These are phyloP conservation scores for Apostasia shenzhenica DNA, from an alignment of 106 monocot genomes.

Conservation along the genomic window DNA sequence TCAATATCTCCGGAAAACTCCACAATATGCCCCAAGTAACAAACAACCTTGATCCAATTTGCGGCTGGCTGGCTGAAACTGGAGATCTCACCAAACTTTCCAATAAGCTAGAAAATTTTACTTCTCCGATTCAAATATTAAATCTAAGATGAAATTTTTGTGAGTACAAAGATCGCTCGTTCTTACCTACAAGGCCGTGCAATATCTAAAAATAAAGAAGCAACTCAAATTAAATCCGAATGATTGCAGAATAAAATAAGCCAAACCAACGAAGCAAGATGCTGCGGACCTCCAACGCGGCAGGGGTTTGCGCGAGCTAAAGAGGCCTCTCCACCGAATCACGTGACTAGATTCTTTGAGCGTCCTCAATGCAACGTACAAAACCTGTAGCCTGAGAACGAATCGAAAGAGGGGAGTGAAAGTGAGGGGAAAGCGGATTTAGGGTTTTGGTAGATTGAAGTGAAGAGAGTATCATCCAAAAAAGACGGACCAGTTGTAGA, in stretches of 20 bases:
- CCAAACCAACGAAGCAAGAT: background rate
- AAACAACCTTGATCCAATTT: constrained; percentile 69
- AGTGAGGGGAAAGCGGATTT: too few species aligned
- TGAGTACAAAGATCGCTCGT: background rate
- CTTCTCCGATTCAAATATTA: background rate
- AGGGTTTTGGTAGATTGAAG: constrained; percentile 1
- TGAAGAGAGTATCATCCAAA: constrained; percentile 8
- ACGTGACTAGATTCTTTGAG: constrained; percentile 33
- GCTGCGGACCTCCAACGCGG: constrained; percentile 42
- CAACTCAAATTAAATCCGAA: constrained; percentile 4
- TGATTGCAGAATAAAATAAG: background rate
- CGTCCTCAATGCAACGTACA: constrained; percentile 48
- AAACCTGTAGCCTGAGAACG: constrained; percentile 42
- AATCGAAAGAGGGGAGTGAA: background rate
- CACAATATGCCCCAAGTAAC: constrained; percentile 68
- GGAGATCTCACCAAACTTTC: constrained; percentile 77
- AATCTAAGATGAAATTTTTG: background rate
- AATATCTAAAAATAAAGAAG: constrained; percentile 31
- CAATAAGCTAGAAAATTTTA: background rate
- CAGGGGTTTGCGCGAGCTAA: constrained; percentile 64
- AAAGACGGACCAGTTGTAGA: constrained; percentile 23
- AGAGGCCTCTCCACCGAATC: constrained; percentile 62
- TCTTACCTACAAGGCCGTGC: constrained; percentile 1
- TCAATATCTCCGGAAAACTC: constrained; percentile 66
- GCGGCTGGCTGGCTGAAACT: constrained; percentile 62